Evolutionary conservation across 306 rosid species (phyloP).

Genomic region (Cucumis hystrix): DNA sequence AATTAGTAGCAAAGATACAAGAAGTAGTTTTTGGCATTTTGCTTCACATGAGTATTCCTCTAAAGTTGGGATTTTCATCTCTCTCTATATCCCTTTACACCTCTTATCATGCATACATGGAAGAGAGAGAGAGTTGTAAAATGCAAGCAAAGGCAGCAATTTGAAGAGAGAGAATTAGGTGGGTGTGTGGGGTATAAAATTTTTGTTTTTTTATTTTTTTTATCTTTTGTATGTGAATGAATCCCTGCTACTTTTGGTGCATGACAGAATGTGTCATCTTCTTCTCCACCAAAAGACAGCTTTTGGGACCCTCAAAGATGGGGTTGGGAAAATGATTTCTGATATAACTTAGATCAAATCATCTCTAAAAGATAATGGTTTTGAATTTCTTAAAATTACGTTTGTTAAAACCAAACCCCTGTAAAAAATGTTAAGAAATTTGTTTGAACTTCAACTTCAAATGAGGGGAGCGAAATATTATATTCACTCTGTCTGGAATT

Average conservation of each 20-base stretch:
- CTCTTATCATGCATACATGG: constrained; percentile 40
- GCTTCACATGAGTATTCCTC: constrained; percentile 50
- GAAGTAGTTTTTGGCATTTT: constrained; percentile 21
- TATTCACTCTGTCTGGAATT: too few species aligned
- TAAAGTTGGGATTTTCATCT: constrained; percentile 24
- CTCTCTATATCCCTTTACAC: constrained; percentile 42
- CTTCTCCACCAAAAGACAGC: constrained; percentile 23
- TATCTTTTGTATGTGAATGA: constrained; percentile 11
- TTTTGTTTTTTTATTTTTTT: not conserved
- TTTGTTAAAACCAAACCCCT: not conserved
- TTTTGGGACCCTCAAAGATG: constrained; percentile 46
- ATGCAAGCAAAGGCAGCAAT: constrained; percentile 84
- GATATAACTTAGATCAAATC: not conserved
- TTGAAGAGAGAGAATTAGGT: constrained; percentile 21
- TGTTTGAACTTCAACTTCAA: too few species aligned
- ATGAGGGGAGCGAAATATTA: too few species aligned
- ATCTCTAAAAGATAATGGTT: too few species aligned
- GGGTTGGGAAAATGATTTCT: constrained; percentile 43
- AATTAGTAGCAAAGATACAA: constrained; percentile 39
- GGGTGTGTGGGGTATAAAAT: not conserved
- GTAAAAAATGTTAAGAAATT: too few species aligned
- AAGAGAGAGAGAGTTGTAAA: constrained; percentile 34
- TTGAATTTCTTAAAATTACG: too few species aligned
- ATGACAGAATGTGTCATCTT: constrained; percentile 35
- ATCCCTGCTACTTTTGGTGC: constrained; percentile 55